A percentile compares a stretch with the other conserved stretches of the same genome.
Evolutionary conservation across 106 monocot species (phyloP).

Genomic region (Allium sativum): DNA sequence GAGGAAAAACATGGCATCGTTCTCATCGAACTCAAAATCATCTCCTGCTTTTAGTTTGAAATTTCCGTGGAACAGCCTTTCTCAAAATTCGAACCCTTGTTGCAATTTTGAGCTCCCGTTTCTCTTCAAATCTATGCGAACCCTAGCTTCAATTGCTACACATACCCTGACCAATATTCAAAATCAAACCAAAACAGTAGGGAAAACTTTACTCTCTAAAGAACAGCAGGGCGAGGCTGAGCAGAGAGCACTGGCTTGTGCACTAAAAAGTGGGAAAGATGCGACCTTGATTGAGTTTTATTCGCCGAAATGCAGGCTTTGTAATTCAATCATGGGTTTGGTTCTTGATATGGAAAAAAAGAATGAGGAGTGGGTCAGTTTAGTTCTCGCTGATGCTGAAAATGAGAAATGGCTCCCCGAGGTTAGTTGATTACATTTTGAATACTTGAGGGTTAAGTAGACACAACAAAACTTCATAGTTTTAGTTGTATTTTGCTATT

Average conservation of each 20-base stretch:
- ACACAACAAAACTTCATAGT: no score
- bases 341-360: slow-evolving; percentile 63
- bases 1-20: no score
- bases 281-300: slow-evolving; percentile 94
- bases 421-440: slow-evolving; percentile 25
- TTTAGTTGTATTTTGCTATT: no score
- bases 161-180: slow-evolving; percentile 15
- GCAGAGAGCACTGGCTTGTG: slow-evolving; percentile 75
- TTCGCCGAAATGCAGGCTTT: slow-evolving; percentile 83
- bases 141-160: slow-evolving; percentile 43
- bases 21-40: not conserved
- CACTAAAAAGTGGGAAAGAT: slow-evolving; percentile 65
- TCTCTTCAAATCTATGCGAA: slow-evolving; percentile 66
- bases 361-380: slow-evolving; percentile 49
- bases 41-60: slow-evolving; percentile 52
- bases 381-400: slow-evolving; percentile 90
- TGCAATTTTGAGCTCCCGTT: slow-evolving; percentile 37
- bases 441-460: no score
- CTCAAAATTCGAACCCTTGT: slow-evolving; percentile 24
- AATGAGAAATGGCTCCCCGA: slow-evolving; percentile 93
- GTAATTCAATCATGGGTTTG: slow-evolving; percentile 56
- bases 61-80: slow-evolving; percentile 52
- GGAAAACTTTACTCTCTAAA: not conserved
- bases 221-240: slow-evolving; percentile 80
- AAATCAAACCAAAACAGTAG: not conserved